Percentiles rank a stretch among this genome's conserved stretches.
Evolutionary conservation across 208 protist genomes (phyloP).

Genomic region (Eutreptiella sp.): DNA sequence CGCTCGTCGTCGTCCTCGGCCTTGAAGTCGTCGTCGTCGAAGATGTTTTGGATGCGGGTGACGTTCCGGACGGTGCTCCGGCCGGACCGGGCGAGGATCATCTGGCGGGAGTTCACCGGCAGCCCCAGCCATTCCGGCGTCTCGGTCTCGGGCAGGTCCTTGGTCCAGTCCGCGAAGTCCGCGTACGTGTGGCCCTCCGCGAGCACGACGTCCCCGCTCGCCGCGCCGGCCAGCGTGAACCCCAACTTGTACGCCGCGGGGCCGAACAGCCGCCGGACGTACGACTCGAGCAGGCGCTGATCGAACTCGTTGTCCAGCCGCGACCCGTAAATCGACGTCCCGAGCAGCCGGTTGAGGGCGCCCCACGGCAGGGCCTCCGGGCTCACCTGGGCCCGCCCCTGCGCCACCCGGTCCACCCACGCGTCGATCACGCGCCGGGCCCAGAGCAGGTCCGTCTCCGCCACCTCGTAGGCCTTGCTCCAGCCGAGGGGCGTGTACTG

Average conservation of each 20-base stretch:
- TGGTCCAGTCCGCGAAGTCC: conserved; percentile 78
- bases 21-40: conserved; percentile 25
- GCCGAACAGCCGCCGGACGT: conserved; percentile 76
- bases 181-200: conserved; percentile 42
- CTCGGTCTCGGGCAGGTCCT: conserved; percentile 60
- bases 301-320: conserved; percentile 96
- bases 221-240: conserved; percentile 41
- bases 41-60: conserved; percentile 36
- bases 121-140: conserved; percentile 87
- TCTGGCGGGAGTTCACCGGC: conserved; percentile 71
- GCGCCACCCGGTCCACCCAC: conserved; percentile 59
- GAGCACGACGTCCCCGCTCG: conserved; percentile 25
- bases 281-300: conserved; percentile 77
- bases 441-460: conserved; percentile 87
- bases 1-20: conserved; percentile 28
- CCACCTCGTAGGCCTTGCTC: conserved; percentile 97
- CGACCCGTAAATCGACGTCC: conserved; percentile 89
- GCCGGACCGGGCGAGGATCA: conserved; percentile 41
- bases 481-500: conserved; percentile 94
- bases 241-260: conserved; percentile 53
- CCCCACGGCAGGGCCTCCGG: conserved; percentile 82
- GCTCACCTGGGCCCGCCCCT: conserved; percentile 34
- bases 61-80: conserved; percentile 57
- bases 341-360: conserved; percentile 82
- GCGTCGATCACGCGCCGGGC: conserved; percentile 80